Evolutionary conservation across 768 basidiomycete species (phyloP), one percentile per base, ranked within the genome.

Genomic region (Suillus placidus): DNA sequence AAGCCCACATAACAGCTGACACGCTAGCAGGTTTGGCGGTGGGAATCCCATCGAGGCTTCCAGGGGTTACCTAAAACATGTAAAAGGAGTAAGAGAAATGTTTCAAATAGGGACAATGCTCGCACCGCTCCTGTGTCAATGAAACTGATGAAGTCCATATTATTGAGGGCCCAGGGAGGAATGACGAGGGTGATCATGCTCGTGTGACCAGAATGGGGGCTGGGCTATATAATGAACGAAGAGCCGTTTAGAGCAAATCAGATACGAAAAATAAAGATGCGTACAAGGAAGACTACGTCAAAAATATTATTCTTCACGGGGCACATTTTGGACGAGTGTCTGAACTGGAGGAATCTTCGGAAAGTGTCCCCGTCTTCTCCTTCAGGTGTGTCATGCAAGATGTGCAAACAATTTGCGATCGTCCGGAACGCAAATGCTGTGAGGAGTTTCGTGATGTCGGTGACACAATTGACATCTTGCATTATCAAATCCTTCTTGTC

Each of bases 361-460:
- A 26, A 16, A 16, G 8, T 2, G 9, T 57, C 56, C 4, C 37
- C 26, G 13, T 38, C 3, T 6, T 54, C 32, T 7, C 60, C 58
- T 47, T 65, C 68, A 6, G 43, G 35, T 49, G 64, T 18, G 1
- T 34, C 4, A 13, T 30, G 38, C 10, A 63, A 65, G 6, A 69
- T 35, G 3, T 56, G 61, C 8, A 64, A 52, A n/a, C 30, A 38
- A n/a, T 57, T 62, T 6, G 52, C 7, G 20, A 58, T n/a, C 14
- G 68, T 68, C 18, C 45, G 58, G 12, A 71, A 30, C 7, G 60
- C 56, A 40, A 37, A 68, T 6, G 23, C 51, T 30, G 49, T 52
- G 8, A 72, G 10, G 49, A 63, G 62, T 26, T 23, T 61, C 13
- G 62, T 64, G 43, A 70, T 14, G 40, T 70, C 65, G 13, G 43